Conservation (phyloP, 257 asterid species). For the Lithospermum erythrorhizon region DNA sequence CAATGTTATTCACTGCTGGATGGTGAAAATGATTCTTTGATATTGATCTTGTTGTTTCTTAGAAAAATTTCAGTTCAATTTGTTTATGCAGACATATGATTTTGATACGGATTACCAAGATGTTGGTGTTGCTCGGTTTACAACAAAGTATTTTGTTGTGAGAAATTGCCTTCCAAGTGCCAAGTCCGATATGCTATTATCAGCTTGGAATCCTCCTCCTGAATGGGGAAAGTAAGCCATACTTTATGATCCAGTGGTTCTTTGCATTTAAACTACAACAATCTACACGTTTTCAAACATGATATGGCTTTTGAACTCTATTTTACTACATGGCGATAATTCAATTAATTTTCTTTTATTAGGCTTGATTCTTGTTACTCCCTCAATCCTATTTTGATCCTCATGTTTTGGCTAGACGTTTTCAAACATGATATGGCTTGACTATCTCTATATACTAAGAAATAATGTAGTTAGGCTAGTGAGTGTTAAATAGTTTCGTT, state of each 20-base stretch:
- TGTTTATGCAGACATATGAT: slow-evolving; percentile 82
- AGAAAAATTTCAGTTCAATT: slow-evolving; percentile 17
- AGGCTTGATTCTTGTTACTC: no score
- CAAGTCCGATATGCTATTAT: slow-evolving; percentile 96
- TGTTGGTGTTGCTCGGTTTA: slow-evolving; percentile 91
- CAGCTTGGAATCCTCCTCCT: slow-evolving; percentile 96
- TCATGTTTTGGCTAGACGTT: no score
- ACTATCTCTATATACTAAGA: not conserved
- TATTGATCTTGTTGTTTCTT: slow-evolving; percentile 11
- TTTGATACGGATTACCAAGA: slow-evolving; percentile 96
- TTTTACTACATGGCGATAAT: not conserved
- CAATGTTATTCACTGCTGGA: not conserved
- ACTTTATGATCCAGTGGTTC: slow-evolving; percentile 7
- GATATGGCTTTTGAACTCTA: not conserved
- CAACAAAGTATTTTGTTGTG: slow-evolving; percentile 84
- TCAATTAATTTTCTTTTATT: no score
- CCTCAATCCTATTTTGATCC: not conserved
- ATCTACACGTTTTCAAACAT: not conserved
- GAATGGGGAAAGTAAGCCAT: slow-evolving; percentile 96
- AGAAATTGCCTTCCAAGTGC: slow-evolving; percentile 91
- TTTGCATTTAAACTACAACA: not conserved
- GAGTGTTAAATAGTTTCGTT: not conserved
- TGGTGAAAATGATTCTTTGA: not conserved
- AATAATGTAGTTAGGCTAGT: not conserved
- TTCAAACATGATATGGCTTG: no score